Evolutionary conservation across 352 stramenopile genomes (phyloP).

Genomic region (Globisporangium yorkense): DNA sequence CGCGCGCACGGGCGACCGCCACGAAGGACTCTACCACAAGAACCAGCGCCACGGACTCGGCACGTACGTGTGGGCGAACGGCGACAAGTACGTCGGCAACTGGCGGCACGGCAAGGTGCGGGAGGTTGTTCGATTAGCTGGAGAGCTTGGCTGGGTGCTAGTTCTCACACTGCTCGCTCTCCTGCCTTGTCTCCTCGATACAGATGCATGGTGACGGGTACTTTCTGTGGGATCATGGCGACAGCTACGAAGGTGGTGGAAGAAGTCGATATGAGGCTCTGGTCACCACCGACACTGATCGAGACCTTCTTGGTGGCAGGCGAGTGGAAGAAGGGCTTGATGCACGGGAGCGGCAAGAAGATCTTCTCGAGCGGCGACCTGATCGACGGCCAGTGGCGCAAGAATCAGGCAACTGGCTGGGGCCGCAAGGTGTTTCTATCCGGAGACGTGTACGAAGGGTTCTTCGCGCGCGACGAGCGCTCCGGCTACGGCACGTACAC

Average conservation of each 20-base stretch:
- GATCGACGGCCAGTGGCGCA: slow-evolving; percentile 55
- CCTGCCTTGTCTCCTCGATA: not conserved
- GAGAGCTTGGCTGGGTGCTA: no score
- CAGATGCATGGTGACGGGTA: slow-evolving; percentile 74
- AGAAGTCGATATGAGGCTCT: not conserved
- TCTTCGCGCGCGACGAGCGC: slow-evolving; percentile 53
- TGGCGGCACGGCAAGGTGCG: slow-evolving; percentile 73
- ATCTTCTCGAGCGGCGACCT: slow-evolving; percentile 51
- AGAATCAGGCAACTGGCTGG: slow-evolving; percentile 55
- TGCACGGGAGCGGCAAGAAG: slow-evolving; percentile 75
- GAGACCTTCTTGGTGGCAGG: slow-evolving; percentile 20
- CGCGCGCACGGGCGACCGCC: slow-evolving; percentile 70
- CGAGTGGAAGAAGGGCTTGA: slow-evolving; percentile 70
- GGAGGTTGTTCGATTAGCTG: not conserved
- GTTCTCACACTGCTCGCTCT: not conserved
- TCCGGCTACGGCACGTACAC: slow-evolving; percentile 62
- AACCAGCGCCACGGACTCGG: slow-evolving; percentile 78
- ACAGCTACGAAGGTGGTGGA: slow-evolving; percentile 65
- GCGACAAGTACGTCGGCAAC: slow-evolving; percentile 86
- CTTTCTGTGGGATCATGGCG: slow-evolving; percentile 70
- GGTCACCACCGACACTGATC: not conserved
- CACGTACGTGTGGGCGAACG: slow-evolving; percentile 86
- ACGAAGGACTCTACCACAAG: slow-evolving; percentile 86
- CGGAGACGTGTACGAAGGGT: slow-evolving; percentile 66
- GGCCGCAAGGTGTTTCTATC: slow-evolving; percentile 59